Evolutionary conservation across 2,329 filamentous ascomycete species (phyloP).

Genomic region (Onygenales sp.): DNA sequence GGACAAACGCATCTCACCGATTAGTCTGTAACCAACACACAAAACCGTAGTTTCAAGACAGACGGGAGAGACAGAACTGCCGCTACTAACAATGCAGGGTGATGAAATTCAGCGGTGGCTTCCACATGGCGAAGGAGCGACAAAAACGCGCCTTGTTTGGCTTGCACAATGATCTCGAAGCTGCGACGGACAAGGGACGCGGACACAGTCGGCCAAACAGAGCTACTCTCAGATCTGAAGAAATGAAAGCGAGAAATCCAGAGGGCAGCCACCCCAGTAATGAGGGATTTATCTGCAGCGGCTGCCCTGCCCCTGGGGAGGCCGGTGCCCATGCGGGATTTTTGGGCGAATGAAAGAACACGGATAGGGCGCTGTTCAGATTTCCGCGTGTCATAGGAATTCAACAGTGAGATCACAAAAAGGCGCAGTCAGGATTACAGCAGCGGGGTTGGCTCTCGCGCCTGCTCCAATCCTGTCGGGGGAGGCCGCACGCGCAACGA

Average conservation of each 20-base stretch:
- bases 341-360: not conserved
- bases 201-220: not conserved
- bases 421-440: no score
- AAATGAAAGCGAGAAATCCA: not conserved
- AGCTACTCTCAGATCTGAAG: not conserved
- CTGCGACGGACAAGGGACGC: not conserved
- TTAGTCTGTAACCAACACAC: no score
- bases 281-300: not conserved
- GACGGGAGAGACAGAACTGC: not conserved
- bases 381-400: not conserved
- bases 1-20: not conserved
- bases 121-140: not conserved
- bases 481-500: no score
- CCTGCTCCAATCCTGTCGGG: no score
- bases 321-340: not conserved
- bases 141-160: no score
- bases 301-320: not conserved
- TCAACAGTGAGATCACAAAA: not conserved
- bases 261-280: not conserved
- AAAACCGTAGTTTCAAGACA: not conserved
- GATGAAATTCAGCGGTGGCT: constrained; percentile 2
- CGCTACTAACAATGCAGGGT: constrained; percentile 2
- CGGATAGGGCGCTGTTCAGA: not conserved
- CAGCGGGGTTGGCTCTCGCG: no score
- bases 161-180: not conserved